Conservation (phyloP, 768 basidiomycete species). For the Leccinum olivaceopallidum region DNA sequence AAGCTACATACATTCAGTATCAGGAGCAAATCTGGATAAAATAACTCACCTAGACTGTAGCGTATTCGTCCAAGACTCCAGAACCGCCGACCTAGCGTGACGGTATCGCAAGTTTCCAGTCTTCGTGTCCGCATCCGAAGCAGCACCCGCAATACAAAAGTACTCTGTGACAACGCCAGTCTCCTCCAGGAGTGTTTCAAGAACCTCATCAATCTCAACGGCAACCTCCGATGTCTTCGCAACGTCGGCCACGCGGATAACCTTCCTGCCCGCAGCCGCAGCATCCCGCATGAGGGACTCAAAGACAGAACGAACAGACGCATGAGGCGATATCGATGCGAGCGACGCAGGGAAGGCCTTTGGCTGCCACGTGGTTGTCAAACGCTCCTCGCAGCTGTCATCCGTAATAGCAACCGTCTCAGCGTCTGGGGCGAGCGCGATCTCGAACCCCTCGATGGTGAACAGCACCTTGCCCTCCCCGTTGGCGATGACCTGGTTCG, state of each 20-base stretch:
- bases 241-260: conserved; percentile 28
- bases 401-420: conserved; percentile 29
- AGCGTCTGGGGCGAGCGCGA: conserved; percentile 31
- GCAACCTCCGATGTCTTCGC: conserved; percentile 21
- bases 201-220: conserved; percentile 14
- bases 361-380: conserved; percentile 35
- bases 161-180: conserved; percentile 19
- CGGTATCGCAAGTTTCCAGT: conserved; percentile 13
- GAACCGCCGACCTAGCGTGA: conserved; percentile 17
- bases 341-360: conserved; percentile 29
- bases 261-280: conserved; percentile 20
- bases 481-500: conserved; percentile 31
- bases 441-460: conserved; percentile 37
- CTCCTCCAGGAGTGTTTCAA: conserved; percentile 20
- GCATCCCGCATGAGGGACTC: conserved; percentile 19
- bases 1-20: conserved; percentile 5
- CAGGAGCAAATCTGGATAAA: background rate
- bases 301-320: conserved; percentile 19
- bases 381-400: conserved; percentile 28
- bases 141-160: conserved; percentile 17
- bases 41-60: conserved; percentile 12
- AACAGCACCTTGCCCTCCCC: conserved; percentile 32
- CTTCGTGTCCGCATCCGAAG: conserved; percentile 27
- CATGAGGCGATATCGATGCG: background rate
- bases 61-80: conserved; percentile 21